A percentile compares a stretch with the other conserved stretches of the same genome.
Evolutionary conservation across 495 filamentous ascomycete species (phyloP).

Genomic region (Hypoxylon lenormandii): DNA sequence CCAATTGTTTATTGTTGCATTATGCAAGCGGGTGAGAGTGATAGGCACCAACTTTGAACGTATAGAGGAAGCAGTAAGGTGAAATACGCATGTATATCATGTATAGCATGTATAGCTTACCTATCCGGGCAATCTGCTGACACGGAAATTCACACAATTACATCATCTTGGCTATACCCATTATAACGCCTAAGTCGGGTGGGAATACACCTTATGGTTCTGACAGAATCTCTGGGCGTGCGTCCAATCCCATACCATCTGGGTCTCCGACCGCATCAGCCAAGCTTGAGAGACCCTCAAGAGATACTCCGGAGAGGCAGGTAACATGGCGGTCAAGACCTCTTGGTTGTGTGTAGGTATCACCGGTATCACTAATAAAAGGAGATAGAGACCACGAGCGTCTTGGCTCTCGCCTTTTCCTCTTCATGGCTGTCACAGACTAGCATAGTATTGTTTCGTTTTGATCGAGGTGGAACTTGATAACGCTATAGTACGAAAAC

Average conservation of each 20-base stretch:
- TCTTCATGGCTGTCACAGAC: constrained; percentile 10
- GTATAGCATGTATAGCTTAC: constrained; percentile 32
- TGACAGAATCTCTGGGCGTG: constrained; percentile 25
- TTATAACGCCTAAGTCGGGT: constrained; percentile 5
- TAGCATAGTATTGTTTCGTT: constrained; percentile 15
- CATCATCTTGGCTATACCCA: constrained; percentile 25
- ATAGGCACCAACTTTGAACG: background rate
- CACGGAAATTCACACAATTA: constrained; percentile 30
- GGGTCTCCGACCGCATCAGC: constrained; percentile 21
- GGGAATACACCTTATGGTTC: constrained; percentile 15
- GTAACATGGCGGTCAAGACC: constrained; percentile 33
- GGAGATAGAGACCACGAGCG: constrained; percentile 14
- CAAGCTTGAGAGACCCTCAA: constrained; percentile 20
- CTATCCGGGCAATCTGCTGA: constrained; percentile 29
- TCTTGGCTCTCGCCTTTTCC: constrained; percentile 23
- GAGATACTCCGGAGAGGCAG: constrained; percentile 34
- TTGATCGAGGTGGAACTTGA: constrained; percentile 5
- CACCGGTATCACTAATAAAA: constrained; percentile 17
- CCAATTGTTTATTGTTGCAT: background rate
- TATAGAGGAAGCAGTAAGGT: background rate
- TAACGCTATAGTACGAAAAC: constrained; percentile 17
- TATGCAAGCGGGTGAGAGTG: background rate
- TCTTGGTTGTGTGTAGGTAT: constrained; percentile 6
- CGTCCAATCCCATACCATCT: constrained; percentile 20
- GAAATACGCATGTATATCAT: background rate